Conservation (phyloP, 495 filamentous ascomycete genomes). For the Hypoxylon perforatum region DNA sequence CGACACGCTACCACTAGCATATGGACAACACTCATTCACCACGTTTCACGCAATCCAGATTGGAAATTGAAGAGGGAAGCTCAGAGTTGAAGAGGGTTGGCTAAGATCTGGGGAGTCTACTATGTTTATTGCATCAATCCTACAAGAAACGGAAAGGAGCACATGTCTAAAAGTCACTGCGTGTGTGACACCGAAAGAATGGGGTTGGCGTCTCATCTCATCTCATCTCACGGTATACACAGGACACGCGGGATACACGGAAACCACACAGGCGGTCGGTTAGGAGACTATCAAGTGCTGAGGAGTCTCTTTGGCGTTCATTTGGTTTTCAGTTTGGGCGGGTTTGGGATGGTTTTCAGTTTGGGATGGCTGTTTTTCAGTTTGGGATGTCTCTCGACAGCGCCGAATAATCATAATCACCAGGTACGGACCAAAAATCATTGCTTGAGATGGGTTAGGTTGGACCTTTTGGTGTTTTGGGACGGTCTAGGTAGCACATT, state of each 20-base stretch:
- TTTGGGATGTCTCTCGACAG: constrained; percentile 15
- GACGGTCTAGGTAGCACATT: no score
- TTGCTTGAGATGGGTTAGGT: no score
- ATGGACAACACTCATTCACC: neutral
- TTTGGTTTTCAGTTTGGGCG: constrained; percentile 28
- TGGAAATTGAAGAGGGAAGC: neutral
- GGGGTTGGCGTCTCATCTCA: constrained; percentile 1
- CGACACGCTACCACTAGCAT: neutral
- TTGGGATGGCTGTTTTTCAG: constrained; percentile 9
- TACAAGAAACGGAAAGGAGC: neutral
- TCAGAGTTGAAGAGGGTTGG: neutral
- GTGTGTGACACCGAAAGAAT: no score
- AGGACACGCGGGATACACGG: constrained; percentile 1
- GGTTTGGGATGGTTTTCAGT: constrained; percentile 6
- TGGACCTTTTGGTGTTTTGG: no score
- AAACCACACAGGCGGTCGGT: constrained; percentile 16
- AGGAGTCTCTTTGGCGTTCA: constrained; percentile 59
- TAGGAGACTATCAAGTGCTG: constrained; percentile 64
- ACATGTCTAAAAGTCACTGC: no score
- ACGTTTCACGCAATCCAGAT: neutral
- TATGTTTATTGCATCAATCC: neutral
- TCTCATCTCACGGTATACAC: no score
- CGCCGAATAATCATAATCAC: neutral
- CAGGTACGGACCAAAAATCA: no score
- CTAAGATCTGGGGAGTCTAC: neutral